A percentile compares a stretch with the other conserved stretches of the same genome.
Conservation (phyloP, 331 rosid genomes). For the Arachis monticola region DNA sequence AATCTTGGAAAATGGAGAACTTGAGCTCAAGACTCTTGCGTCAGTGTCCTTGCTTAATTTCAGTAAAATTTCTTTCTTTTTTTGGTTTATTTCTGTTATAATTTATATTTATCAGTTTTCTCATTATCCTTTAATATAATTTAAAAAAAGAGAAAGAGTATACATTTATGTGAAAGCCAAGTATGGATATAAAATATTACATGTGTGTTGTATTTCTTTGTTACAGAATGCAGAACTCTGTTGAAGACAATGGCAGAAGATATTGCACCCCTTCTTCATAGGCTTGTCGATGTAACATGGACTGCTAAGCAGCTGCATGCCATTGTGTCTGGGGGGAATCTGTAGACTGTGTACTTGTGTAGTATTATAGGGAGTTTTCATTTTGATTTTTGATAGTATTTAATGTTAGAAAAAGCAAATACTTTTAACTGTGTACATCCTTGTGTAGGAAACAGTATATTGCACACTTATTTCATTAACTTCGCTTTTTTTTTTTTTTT, state of each 20-base stretch:
- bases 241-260: conserved; percentile 66
- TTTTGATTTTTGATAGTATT: conserved; percentile 20
- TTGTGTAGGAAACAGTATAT: not conserved
- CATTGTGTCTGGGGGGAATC: conserved; percentile 47
- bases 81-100: not conserved
- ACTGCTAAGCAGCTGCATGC: conserved; percentile 62
- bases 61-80: conserved; percentile 71
- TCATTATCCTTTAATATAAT: not conserved
- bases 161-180: not conserved
- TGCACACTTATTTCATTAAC: conserved; percentile 32
- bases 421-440: conserved; percentile 19
- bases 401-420: conserved; percentile 17
- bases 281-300: conserved; percentile 66
- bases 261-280: conserved; percentile 55
- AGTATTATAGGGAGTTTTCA: conserved; percentile 31
- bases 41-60: conserved; percentile 71
- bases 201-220: conserved; percentile 1
- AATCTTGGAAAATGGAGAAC: conserved; percentile 52
- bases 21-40: conserved; percentile 73
- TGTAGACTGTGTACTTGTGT: conserved; percentile 35
- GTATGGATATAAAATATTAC: conserved; percentile 4
- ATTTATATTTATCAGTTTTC: not conserved
- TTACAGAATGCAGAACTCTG: conserved; percentile 66
- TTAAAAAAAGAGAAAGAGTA: not conserved
- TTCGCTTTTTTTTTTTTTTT: not conserved